Conservation (phyloP, 1,284 basidiomycete genomes). For the Leucoagaricus sp. region DNA sequence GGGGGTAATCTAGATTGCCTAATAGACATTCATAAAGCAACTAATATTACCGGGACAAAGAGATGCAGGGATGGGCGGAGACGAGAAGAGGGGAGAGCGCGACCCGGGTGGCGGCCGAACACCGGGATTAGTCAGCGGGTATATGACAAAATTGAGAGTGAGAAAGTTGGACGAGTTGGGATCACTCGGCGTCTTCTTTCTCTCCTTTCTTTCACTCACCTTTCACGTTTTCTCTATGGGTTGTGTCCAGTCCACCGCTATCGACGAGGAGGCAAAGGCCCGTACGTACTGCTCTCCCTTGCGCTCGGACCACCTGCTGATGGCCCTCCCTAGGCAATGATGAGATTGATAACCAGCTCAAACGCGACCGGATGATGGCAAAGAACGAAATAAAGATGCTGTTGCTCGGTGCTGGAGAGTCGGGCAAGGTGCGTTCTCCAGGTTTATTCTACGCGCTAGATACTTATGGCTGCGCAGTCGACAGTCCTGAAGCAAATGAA, state of each 20-base stretch:
- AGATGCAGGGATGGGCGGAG: not conserved
- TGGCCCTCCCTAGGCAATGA: slow-evolving; percentile 68
- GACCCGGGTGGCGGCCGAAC: slow-evolving; percentile 1
- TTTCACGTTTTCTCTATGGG: slow-evolving; percentile 50
- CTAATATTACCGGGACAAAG: not conserved
- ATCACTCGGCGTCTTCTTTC: slow-evolving; percentile 10
- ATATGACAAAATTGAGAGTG: slow-evolving; percentile 8
- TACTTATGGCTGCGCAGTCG: slow-evolving; percentile 51
- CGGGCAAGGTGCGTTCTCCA: slow-evolving; percentile 68
- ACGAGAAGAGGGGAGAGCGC: not conserved
- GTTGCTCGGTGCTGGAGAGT: slow-evolving; percentile 90
- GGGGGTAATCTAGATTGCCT: no score
- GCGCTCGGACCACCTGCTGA: not conserved
- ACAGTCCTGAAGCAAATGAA: slow-evolving; percentile 98
- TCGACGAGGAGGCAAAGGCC: slow-evolving; percentile 81
- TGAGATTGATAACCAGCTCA: slow-evolving; percentile 95
- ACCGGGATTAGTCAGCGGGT: slow-evolving; percentile 3
- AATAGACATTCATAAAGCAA: no score
- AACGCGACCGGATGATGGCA: slow-evolving; percentile 87
- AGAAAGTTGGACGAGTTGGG: not conserved
- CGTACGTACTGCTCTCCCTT: slow-evolving; percentile 51
- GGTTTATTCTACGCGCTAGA: not conserved
- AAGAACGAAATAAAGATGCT: slow-evolving; percentile 97
- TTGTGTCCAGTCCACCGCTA: slow-evolving; percentile 69
- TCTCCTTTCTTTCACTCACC: not conserved